Conservation (phyloP, 192 early-diverging fungal genomes). For the Chytriomyces sp. region DNA sequence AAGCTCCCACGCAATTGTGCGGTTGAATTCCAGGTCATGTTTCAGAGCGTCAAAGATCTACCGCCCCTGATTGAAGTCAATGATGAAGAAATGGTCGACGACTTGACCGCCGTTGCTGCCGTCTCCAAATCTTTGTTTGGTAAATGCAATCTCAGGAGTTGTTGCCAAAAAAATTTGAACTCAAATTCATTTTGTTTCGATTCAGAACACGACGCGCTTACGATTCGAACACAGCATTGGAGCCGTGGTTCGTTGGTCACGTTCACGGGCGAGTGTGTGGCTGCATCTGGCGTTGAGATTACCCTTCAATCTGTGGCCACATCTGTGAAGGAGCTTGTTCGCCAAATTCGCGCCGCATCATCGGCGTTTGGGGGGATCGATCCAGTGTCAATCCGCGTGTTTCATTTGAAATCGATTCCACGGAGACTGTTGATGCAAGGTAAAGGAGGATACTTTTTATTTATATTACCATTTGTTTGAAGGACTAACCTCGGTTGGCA, state of each 20-base stretch:
- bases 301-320: background rate
- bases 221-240: background rate
- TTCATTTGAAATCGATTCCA: constrained; percentile 14
- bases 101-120: background rate
- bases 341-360: background rate
- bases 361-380: background rate
- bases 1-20: constrained; percentile 63
- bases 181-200: background rate
- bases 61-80: background rate
- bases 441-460: background rate
- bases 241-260: background rate
- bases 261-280: background rate
- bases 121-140: too few species aligned
- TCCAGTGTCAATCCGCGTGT: background rate
- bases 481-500: background rate
- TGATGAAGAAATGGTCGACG: constrained; percentile 6
- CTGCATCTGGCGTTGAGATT: background rate
- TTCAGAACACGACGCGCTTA: background rate
- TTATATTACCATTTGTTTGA: background rate
- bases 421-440: background rate
- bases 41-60: constrained; percentile 22
- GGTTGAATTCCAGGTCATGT: constrained; percentile 70
- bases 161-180: background rate
- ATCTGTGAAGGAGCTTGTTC: background rate
- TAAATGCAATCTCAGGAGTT: background rate